Evolutionary conservation across 805 yeast species (phyloP).

Genomic region (Candida corydali): DNA sequence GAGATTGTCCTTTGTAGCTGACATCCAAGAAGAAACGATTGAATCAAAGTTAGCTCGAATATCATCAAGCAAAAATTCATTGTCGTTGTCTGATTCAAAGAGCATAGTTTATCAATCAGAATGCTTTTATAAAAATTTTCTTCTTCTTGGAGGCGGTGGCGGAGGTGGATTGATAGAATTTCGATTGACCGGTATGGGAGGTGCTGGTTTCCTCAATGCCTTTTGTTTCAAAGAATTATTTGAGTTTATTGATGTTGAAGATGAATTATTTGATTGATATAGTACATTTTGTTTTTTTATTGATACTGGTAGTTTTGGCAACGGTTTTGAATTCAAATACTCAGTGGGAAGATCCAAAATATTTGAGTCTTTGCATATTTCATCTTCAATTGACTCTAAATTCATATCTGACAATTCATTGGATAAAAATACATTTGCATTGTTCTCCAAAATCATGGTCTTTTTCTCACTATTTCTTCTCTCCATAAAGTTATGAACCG

Average conservation of each 20-base stretch:
- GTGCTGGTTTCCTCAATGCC: slow-evolving; percentile 31
- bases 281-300: slow-evolving; percentile 4
- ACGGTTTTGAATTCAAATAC: slow-evolving; percentile 19
- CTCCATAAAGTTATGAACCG: slow-evolving; percentile 20
- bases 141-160: slow-evolving; percentile 26
- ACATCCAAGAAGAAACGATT: too few species aligned
- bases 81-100: too few species aligned
- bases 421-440: slow-evolving; percentile 24
- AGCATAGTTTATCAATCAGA: too few species aligned
- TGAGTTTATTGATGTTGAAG: slow-evolving; percentile 16
- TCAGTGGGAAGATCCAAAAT: slow-evolving; percentile 33
- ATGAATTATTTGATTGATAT: slow-evolving; percentile 11
- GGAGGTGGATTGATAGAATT: slow-evolving; percentile 25
- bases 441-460: slow-evolving; percentile 18
- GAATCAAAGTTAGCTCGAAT: too few species aligned
- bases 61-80: too few species aligned
- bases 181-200: slow-evolving; percentile 17
- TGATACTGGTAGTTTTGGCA: slow-evolving; percentile 15
- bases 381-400: not conserved
- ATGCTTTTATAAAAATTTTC: slow-evolving; percentile 5
- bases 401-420: slow-evolving; percentile 1
- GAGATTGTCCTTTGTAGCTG: too few species aligned
- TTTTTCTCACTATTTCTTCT: slow-evolving; percentile 4
- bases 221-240: slow-evolving; percentile 19
- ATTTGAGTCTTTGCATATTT: slow-evolving; percentile 8